Evolutionary conservation across 2,329 filamentous ascomycete genomes (phyloP), one percentile per base, ranked within the genome.

Genomic region (Pseudopithomyces maydicus): DNA sequence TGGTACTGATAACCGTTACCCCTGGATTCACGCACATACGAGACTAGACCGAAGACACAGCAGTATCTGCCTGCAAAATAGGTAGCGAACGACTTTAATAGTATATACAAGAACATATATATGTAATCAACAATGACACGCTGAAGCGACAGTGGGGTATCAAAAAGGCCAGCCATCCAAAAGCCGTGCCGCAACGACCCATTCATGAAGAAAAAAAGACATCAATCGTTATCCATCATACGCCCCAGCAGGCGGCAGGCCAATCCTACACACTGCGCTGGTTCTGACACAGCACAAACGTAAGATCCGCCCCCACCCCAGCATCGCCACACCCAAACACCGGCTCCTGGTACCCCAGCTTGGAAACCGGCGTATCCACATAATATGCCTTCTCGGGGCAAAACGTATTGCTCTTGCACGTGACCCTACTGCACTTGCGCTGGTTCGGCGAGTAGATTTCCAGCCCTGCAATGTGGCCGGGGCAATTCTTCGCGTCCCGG

Each of bases 391-490:
- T 39, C 3, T 8, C 29, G 14, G 47, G 47, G 14, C 47, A 50
- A 22, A 41, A 50, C 2, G 35, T 17, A 12, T 50, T 50, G 15
- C 47, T 36, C 15, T 5, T 17, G 22, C 47, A 50, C n/a, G 35
- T 39, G 4, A 50, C 47, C 15, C 23, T 39, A 7, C 32, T 22
- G n/a, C 47, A 50, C 20, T 32, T n/a, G 11, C 2, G 22, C 22
- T 50, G 35, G 8, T 50, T 29, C 2, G 47, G 35, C 15, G 35
- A 41, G 35, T 50, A 50, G 7, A 52, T 52, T 17, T 52, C 29
- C 49, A 52, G 11, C 3, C 49, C 49, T 12, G 38, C 49, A 22
- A 43, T 22, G 29, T 55, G 52, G 2, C 52, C 52, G 20, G 52
- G 52, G 52, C 52, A 55, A 17, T 41, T 32, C 15, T 11, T 23